Evolutionary conservation across 1,139 yeast genomes (phyloP).

Genomic region (Taphrina confusa): DNA sequence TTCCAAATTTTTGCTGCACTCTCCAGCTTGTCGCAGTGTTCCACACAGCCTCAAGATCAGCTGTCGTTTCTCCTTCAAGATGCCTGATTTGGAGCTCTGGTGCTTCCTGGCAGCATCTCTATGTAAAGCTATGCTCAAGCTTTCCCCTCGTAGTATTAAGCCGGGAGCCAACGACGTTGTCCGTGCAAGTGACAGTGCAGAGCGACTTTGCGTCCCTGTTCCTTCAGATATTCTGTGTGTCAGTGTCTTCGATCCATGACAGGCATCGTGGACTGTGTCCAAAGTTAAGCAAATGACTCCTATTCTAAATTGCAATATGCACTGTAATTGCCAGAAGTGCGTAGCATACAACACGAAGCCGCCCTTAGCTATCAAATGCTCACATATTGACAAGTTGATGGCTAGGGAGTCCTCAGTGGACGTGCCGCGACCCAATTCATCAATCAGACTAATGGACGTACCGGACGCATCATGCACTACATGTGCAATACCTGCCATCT

Average conservation of each 20-base stretch:
- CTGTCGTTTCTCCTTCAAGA: not conserved
- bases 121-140: not conserved
- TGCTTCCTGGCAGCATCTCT: not conserved
- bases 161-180: conserved; percentile 12
- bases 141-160: not conserved
- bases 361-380: conserved; percentile 54
- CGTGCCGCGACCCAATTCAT: conserved; percentile 77
- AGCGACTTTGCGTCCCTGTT: too few relatives aligned
- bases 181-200: too few relatives aligned
- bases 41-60: conserved; percentile 1
- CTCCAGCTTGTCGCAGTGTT: not conserved
- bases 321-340: conserved; percentile 38
- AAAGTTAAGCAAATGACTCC: conserved; percentile 38
- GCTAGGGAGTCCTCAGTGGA: conserved; percentile 88
- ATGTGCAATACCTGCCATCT: conserved; percentile 63
- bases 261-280: conserved; percentile 32
- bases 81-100: not conserved
- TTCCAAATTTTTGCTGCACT: not conserved
- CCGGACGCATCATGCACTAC: conserved; percentile 55
- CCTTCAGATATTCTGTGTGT: too few relatives aligned
- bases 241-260: too few relatives aligned
- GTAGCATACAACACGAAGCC: conserved; percentile 38
- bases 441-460: conserved; percentile 56
- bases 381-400: conserved; percentile 74
- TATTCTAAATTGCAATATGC: conserved; percentile 24